phyloP scores from a whole-genome alignment of 2,329 filamentous ascomycete genomes.

The Trichophyton rubrum region DNA sequence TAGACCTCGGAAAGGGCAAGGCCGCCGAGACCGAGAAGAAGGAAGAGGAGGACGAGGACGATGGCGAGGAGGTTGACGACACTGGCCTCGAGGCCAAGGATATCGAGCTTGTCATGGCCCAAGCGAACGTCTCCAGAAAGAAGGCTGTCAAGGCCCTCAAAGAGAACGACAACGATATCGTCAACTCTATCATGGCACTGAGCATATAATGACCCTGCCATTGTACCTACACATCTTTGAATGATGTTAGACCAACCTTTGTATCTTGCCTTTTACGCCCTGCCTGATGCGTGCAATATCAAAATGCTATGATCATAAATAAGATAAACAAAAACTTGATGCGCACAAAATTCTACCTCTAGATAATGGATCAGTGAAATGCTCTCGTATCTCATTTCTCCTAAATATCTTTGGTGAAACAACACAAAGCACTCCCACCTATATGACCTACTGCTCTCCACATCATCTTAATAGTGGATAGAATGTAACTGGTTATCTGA shows the following conservation, averaged over 20 bases:
- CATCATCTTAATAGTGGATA: no score
- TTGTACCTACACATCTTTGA: background rate
- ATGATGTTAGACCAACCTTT: background rate
- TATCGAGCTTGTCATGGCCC: conserved; percentile 97
- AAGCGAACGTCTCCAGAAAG: conserved; percentile 91
- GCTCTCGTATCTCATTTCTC: no score
- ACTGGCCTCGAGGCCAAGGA: conserved; percentile 95
- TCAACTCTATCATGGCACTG: conserved; percentile 99
- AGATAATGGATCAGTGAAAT: background rate
- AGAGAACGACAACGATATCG: conserved; percentile 99
- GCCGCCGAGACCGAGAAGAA: conserved; percentile 46
- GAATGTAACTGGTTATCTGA: no score
- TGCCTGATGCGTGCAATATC: background rate
- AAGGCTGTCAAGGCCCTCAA: conserved; percentile 93
- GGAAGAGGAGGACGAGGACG: conserved; percentile 76
- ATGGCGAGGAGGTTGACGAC: conserved; percentile 91
- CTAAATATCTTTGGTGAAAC: no score
- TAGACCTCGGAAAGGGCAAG: conserved; percentile 50
- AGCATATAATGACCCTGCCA: conserved; percentile 47
- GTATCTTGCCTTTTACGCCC: background rate
- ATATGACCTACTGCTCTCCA: no score
- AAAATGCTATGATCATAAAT: background rate
- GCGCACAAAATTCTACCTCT: background rate
- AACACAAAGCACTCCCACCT: no score
- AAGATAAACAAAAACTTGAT: background rate